Evolutionary conservation across 2,329 filamentous ascomycete genomes (phyloP).

Genomic region (Colletotrichum musicola): DNA sequence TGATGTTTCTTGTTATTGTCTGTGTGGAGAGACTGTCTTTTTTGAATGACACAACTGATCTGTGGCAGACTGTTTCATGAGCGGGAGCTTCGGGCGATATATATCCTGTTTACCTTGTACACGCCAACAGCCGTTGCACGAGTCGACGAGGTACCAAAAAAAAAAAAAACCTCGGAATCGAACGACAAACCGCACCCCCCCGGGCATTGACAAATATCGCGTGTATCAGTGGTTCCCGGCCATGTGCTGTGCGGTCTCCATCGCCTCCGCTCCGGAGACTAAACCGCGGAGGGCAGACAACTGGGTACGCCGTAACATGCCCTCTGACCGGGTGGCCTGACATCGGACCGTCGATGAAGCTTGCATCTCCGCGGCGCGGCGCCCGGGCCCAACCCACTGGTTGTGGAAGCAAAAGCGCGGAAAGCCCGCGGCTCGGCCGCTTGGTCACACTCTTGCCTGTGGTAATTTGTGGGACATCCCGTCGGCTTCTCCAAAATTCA

Average conservation of each 20-base stretch:
- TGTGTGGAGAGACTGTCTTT: neutral
- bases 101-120: neutral
- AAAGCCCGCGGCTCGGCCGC: neutral
- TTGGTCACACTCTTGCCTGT: neutral
- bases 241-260: neutral
- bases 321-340: conserved; percentile 30
- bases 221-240: conserved; percentile 8
- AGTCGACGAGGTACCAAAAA: too few relatives aligned
- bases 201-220: conserved; percentile 29
- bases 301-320: conserved; percentile 24
- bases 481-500: neutral
- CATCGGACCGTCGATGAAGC: conserved; percentile 23
- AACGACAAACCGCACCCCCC: neutral
- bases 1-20: conserved; percentile 19
- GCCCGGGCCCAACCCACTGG: neutral
- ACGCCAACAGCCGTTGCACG: too few relatives aligned
- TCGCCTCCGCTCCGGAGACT: conserved; percentile 18
- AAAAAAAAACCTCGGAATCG: neutral
- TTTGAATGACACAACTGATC: neutral
- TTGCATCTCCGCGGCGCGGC: conserved; percentile 35
- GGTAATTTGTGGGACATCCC: neutral
- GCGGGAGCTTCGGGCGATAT: neutral
- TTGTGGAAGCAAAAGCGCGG: neutral
- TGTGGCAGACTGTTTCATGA: neutral
- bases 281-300: conserved; percentile 22